phyloP scores from a whole-genome alignment of 805 yeast species.

The Myxozyma vanderwaltii region DNA sequence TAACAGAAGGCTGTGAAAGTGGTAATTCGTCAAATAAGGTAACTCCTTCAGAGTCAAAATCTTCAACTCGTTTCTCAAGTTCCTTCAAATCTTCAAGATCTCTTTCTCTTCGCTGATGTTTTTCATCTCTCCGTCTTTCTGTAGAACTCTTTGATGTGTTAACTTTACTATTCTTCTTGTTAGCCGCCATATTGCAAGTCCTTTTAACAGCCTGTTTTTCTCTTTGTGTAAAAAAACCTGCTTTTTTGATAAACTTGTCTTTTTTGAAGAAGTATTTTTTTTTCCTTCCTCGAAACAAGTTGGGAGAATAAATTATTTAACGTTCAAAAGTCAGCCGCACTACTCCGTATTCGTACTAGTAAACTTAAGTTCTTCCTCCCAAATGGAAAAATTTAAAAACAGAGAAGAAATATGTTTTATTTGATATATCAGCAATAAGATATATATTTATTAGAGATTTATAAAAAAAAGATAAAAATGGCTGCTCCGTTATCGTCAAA shows the following conservation, averaged over 20 bases:
- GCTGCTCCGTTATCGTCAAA: conserved; percentile 24
- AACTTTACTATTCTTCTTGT: not conserved
- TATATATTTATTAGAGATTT: not conserved
- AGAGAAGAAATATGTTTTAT: too few relatives aligned
- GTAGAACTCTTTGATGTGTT: not conserved
- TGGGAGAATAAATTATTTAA: not conserved
- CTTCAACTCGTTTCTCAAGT: conserved; percentile 15
- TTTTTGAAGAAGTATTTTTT: not conserved
- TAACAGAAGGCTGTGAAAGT: conserved; percentile 30
- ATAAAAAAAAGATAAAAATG: not conserved
- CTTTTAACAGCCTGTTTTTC: not conserved
- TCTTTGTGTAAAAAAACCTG: not conserved
- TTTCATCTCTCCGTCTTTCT: conserved; percentile 6
- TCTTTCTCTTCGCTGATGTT: conserved; percentile 11
- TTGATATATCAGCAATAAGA: not conserved
- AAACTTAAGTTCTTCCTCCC: not conserved
- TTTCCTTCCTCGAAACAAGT: not conserved
- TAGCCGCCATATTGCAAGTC: not conserved
- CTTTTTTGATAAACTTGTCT: not conserved
- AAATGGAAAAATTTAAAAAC: conserved; percentile 4
- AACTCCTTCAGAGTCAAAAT: conserved; percentile 14
- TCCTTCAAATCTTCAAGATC: conserved; percentile 15
- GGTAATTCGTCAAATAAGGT: conserved; percentile 34
- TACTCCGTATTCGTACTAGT: not conserved
- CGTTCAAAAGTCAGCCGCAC: conserved; percentile 1